Percentiles rank a stretch among this genome's conserved stretches.
These are phyloP conservation scores for Colletotrichum sp. DNA, from an alignment of 2,329 filamentous ascomycete genomes.

Conservation along the genomic window DNA sequence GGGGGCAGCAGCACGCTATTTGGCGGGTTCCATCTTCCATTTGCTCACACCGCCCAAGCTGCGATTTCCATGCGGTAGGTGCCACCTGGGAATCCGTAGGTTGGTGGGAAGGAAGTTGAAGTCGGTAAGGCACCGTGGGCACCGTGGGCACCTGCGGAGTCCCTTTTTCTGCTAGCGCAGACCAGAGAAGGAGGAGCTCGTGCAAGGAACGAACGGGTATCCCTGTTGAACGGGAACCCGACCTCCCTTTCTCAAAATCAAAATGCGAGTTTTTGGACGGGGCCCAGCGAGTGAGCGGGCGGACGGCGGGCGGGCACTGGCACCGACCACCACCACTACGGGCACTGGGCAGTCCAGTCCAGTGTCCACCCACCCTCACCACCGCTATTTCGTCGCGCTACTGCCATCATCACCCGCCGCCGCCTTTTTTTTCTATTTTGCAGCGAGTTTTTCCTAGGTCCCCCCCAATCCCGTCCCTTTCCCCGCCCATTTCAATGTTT, in stretches of 20 bases:
- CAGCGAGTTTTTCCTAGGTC: not conserved
- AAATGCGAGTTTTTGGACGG: not conserved
- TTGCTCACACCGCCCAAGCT: conserved; percentile 16
- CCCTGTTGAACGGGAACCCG: conserved; percentile 1
- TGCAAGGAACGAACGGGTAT: conserved; percentile 1
- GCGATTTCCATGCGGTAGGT: not conserved
- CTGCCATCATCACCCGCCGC: not conserved
- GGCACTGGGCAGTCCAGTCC: not conserved
- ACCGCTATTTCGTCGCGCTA: conserved; percentile 1
- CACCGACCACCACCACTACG: not conserved
- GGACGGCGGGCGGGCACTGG: not conserved
- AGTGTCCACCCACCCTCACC: not conserved
- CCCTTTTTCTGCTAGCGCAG: not conserved
- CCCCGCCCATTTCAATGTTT: not conserved
- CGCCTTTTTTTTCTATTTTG: not conserved
- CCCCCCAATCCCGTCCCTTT: not conserved
- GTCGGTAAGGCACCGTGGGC: not conserved
- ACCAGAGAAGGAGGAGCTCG: not conserved
- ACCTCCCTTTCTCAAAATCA: not conserved
- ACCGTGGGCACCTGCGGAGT: not conserved
- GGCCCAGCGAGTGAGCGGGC: not conserved
- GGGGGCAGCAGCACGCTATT: conserved; percentile 11
- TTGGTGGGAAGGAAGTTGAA: not conserved
- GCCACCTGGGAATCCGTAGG: not conserved
- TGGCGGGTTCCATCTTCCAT: conserved; percentile 17